phyloP scores from a whole-genome alignment of 495 filamentous ascomycete genomes.

The Neurospora sp. region DNA sequence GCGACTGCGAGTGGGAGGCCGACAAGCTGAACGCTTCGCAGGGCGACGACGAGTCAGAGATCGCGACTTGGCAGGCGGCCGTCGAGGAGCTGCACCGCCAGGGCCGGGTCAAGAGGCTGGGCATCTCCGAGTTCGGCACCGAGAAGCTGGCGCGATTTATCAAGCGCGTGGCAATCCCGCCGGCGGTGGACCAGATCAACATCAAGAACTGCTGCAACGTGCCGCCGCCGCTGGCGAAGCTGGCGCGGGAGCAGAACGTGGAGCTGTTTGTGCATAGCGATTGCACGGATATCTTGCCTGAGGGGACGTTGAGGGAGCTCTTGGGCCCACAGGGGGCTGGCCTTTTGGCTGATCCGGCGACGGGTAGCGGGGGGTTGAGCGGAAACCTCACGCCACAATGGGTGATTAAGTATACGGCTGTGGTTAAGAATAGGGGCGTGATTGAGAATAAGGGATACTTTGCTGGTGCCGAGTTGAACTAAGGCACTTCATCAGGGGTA shows the following conservation, averaged over 20 bases:
- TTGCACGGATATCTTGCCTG: conserved; percentile 79
- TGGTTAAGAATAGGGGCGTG: conserved; percentile 91
- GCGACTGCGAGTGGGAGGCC: conserved; percentile 74
- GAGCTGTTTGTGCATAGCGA: conserved; percentile 92
- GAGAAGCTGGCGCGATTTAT: conserved; percentile 57
- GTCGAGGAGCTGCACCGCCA: conserved; percentile 57
- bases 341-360: conserved; percentile 45
- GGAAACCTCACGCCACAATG: conserved; percentile 79
- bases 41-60: conserved; percentile 54
- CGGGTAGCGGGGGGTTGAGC: conserved; percentile 40
- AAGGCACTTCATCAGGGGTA: not conserved
- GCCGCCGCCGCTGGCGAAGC: conserved; percentile 73
- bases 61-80: conserved; percentile 56
- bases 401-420: conserved; percentile 97
- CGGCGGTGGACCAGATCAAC: conserved; percentile 92
- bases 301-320: conserved; percentile 72
- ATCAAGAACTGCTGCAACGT: conserved; percentile 94
- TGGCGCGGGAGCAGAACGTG: conserved; percentile 75
- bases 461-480: conserved; percentile 59
- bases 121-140: conserved; percentile 82
- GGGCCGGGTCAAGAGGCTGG: conserved; percentile 63
- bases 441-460: conserved; percentile 99
- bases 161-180: conserved; percentile 54
- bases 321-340: conserved; percentile 62
- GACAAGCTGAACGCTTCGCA: conserved; percentile 52